Evolutionary conservation across 192 early-diverging fungal species (phyloP).

Genomic region (Mortierella antarctica): DNA sequence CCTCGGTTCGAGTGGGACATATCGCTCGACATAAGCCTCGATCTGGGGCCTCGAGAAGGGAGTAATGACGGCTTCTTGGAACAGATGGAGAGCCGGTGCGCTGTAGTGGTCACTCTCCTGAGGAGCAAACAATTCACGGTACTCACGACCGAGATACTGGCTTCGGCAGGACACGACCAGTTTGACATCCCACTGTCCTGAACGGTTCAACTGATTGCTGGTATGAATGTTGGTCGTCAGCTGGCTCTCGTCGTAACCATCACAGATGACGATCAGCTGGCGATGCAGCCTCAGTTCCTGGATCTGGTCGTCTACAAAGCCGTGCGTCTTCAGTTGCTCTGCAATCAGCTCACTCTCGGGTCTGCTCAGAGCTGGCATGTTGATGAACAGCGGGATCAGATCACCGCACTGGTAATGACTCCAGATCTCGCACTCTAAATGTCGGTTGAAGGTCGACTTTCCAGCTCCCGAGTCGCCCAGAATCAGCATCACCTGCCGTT

Average conservation of each 20-base stretch:
- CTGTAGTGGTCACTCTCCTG: neutral
- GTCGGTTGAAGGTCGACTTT: neutral
- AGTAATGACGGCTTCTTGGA: conserved; percentile 1
- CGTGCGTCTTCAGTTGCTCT: neutral
- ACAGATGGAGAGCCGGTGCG: neutral
- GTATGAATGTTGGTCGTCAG: neutral
- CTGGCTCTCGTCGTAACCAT: neutral
- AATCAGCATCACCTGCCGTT: too few relatives aligned
- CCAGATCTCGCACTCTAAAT: neutral
- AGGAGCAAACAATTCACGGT: neutral
- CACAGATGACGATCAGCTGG: neutral
- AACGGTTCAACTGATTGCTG: neutral
- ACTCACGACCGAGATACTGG: neutral
- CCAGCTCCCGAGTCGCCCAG: too few relatives aligned
- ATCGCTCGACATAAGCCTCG: neutral
- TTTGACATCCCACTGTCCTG: conserved; percentile 1
- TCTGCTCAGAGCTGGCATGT: neutral
- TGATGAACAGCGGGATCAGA: neutral
- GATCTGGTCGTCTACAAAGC: neutral
- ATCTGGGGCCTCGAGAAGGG: conserved; percentile 4
- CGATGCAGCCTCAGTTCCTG: neutral
- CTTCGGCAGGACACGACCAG: conserved; percentile 4
- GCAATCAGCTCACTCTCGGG: neutral
- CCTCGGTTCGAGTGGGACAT: neutral
- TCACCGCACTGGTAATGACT: neutral